phyloP scores from a whole-genome alignment of 2,329 filamentous ascomycete genomes.

The Penicillium carneum region DNA sequence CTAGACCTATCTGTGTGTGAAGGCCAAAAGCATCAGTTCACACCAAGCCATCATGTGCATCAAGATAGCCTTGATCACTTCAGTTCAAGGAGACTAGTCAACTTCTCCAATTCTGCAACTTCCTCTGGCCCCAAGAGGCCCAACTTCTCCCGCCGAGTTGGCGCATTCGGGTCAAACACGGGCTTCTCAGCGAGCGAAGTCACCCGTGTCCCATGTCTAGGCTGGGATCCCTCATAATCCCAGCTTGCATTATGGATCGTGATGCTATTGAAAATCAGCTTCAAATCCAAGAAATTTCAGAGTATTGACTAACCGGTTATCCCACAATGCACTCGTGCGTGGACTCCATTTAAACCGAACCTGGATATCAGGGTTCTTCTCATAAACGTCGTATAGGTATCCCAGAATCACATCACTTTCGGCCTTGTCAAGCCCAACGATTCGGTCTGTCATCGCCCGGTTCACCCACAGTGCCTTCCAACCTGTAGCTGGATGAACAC shows the following conservation, averaged over 20 bases:
- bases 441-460: conserved; percentile 70
- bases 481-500: conserved; percentile 74
- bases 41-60: not conserved
- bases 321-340: conserved; percentile 72
- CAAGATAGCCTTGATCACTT: conserved; percentile 9
- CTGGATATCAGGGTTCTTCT: conserved; percentile 74
- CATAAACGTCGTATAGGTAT: conserved; percentile 73
- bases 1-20: not conserved
- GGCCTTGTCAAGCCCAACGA: conserved; percentile 71
- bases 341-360: conserved; percentile 75
- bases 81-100: conserved; percentile 16
- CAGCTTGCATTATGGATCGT: conserved; percentile 78
- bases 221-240: conserved; percentile 73
- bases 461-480: conserved; percentile 80
- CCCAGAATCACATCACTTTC: conserved; percentile 73
- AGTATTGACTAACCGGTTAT: conserved; percentile 63
- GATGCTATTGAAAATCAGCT: conserved; percentile 56
- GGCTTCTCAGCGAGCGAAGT: conserved; percentile 75
- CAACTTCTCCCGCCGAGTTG: conserved; percentile 70
- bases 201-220: conserved; percentile 74
- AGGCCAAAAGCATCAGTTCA: too few relatives aligned
- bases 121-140: conserved; percentile 68
- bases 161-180: conserved; percentile 69
- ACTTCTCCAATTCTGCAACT: conserved; percentile 35
- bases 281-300: not conserved